Conservation (phyloP, 2,329 filamentous ascomycete species). For the Purpureocillium lavendulum region DNA sequence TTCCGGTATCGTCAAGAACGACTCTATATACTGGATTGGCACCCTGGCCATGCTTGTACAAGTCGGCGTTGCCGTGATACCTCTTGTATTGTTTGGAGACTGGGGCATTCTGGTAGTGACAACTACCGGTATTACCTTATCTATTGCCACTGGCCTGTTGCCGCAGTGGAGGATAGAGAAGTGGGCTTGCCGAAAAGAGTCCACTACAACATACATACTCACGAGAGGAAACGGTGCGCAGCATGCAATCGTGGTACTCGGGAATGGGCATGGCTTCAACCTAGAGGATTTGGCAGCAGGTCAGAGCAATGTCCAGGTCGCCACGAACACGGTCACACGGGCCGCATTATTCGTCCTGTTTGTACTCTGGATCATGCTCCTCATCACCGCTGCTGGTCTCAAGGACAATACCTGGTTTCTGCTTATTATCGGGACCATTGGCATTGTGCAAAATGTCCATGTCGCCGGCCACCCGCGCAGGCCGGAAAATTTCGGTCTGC, state of each 20-base stretch:
- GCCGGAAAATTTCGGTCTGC: background rate
- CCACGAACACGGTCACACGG: constrained; percentile 2
- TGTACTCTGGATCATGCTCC: constrained; percentile 28
- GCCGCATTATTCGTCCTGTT: constrained; percentile 12
- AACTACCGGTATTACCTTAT: constrained; percentile 24
- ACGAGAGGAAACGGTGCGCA: constrained; percentile 31
- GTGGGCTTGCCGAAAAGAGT: constrained; percentile 24
- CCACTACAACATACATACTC: constrained; percentile 22
- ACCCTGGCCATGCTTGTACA: constrained; percentile 18
- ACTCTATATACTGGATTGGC: constrained; percentile 17
- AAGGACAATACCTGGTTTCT: constrained; percentile 29
- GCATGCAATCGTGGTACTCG: constrained; percentile 29
- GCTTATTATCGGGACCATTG: constrained; percentile 27
- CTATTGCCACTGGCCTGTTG: constrained; percentile 23
- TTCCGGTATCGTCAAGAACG: constrained; percentile 7
- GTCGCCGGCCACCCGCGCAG: constrained; percentile 15
- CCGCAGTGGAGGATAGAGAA: constrained; percentile 36
- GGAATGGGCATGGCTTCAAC: constrained; percentile 23
- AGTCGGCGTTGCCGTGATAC: constrained; percentile 25
- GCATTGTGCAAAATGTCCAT: constrained; percentile 29
- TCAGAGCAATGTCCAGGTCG: background rate
- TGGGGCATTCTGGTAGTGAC: constrained; percentile 33
- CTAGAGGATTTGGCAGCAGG: constrained; percentile 31
- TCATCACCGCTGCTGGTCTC: constrained; percentile 28
- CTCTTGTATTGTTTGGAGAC: constrained; percentile 19